phyloP scores from a whole-genome alignment of 495 filamentous ascomycete genomes.

The Aspergillus homomorphus region DNA sequence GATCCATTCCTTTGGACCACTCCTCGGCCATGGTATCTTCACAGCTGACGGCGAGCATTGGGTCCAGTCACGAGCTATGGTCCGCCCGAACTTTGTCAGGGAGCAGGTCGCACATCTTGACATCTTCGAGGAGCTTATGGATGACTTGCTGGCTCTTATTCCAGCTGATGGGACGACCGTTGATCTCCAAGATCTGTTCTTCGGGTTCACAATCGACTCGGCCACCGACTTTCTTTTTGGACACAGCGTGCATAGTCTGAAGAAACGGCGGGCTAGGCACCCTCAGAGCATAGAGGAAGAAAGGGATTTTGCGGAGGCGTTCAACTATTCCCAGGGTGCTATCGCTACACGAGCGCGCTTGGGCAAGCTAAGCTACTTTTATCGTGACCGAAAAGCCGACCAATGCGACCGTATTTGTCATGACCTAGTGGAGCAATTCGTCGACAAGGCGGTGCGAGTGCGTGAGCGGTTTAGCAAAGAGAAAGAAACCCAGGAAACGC shows the following conservation, averaged over 20 bases:
- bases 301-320: constrained; percentile 29
- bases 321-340: constrained; percentile 46
- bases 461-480: constrained; percentile 13
- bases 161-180: constrained; percentile 37
- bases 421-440: constrained; percentile 13
- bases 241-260: constrained; percentile 28
- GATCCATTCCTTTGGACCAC: constrained; percentile 28
- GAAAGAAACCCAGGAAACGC: background rate
- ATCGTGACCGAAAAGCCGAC: constrained; percentile 13
- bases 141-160: constrained; percentile 40
- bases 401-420: constrained; percentile 13
- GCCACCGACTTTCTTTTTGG: constrained; percentile 61
- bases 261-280: constrained; percentile 10
- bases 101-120: constrained; percentile 33
- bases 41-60: constrained; percentile 60
- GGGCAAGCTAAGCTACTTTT: constrained; percentile 8
- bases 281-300: constrained; percentile 1
- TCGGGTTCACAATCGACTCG: constrained; percentile 54
- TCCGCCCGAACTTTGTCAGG: constrained; percentile 44
- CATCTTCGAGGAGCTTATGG: constrained; percentile 49
- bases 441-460: constrained; percentile 13
- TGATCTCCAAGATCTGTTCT: constrained; percentile 53
- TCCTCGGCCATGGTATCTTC: constrained; percentile 60
- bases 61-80: constrained; percentile 47
- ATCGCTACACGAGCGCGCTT: constrained; percentile 8